Base-by-base conservation (phyloP, 2,329 filamentous ascomycete genomes). In the Cladosporium sp. region DNA sequence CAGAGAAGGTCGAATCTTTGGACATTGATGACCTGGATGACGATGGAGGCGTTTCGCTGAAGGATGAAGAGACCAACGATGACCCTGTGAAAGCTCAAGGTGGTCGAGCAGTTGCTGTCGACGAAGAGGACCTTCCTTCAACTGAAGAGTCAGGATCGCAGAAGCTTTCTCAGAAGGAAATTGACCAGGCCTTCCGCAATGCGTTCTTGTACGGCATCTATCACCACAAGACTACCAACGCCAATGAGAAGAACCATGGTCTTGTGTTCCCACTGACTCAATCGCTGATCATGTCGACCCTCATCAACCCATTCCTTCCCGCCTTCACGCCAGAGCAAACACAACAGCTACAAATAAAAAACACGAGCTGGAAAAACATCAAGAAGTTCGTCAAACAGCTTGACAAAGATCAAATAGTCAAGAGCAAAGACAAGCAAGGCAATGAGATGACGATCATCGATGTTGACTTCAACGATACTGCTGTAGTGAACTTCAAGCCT, bases 371-470 rank as follows among this genome's bases (percentile, higher is more conserved):
- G 83, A 88, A 88, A 72, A 88, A 83, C 60, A 80, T 85, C 59
- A 85, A 84, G 66, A 88, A 87, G 63, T 88, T 88, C 68, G 81
- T 88, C 71, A 88, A 88, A 64, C 76, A 81, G 54, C 75, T 89
- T 9, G 85, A 88, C 69, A 88, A 88, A 69, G 74, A 82, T 48
- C 69, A 77, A 17, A 73, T 88, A n/a, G 70, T 87, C 63, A 87
- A 85, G 65, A 80, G 78, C 45, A 88, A 88, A 67, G 85, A 88
- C 50, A 78, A 83, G 35, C 83, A 80, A 60, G 83, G 83, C 4
- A 81, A 84, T 35, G 85, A 88, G 66, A 83, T 82, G 0, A 78
- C 86, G 10, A 82, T 89, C 50, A 62, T 83, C 15, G 85, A 88
- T 63, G 80, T 88, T 48, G 84, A 88, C 67, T 88, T 87, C 68